Evolutionary conservation across 495 filamentous ascomycete species (phyloP).

Genomic region (Rhypophila decipiens): DNA sequence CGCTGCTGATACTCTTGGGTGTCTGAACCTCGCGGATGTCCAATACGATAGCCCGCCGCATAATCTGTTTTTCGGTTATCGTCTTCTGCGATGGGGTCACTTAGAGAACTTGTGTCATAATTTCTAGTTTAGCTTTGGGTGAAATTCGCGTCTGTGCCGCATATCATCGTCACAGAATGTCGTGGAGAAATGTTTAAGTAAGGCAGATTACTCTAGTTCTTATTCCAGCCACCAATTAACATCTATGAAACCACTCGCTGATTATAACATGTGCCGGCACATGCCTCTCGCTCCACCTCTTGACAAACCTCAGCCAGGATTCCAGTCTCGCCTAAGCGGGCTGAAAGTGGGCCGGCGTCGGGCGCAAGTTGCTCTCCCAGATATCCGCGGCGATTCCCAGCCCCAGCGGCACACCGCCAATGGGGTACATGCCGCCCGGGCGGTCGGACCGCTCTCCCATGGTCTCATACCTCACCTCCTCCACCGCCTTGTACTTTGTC

Average conservation of each 20-base stretch:
- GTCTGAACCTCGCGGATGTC: too few species aligned
- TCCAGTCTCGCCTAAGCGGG: not conserved
- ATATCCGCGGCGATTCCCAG: slow-evolving; percentile 1
- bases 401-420: slow-evolving; percentile 3
- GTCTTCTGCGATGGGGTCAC: too few species aligned
- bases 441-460: not conserved
- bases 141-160: too few species aligned
- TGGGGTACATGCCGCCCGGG: not conserved
- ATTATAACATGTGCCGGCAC: not conserved
- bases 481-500: slow-evolving; percentile 1
- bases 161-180: too few species aligned
- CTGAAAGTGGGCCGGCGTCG: not conserved
- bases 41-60: too few species aligned
- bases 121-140: too few species aligned
- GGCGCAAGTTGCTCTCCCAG: not conserved
- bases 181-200: too few species aligned
- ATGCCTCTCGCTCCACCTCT: too few species aligned
- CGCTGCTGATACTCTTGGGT: too few species aligned
- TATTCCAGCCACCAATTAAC: not conserved
- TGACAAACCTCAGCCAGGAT: not conserved
- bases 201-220: not conserved
- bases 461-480: slow-evolving; percentile 1
- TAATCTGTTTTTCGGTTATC: too few species aligned
- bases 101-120: too few species aligned
- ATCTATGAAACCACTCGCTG: not conserved